Evolutionary conservation across 2,329 filamentous ascomycete species (phyloP), one percentile per base, ranked within the genome.

Genomic region (Fusarium miscanthi): DNA sequence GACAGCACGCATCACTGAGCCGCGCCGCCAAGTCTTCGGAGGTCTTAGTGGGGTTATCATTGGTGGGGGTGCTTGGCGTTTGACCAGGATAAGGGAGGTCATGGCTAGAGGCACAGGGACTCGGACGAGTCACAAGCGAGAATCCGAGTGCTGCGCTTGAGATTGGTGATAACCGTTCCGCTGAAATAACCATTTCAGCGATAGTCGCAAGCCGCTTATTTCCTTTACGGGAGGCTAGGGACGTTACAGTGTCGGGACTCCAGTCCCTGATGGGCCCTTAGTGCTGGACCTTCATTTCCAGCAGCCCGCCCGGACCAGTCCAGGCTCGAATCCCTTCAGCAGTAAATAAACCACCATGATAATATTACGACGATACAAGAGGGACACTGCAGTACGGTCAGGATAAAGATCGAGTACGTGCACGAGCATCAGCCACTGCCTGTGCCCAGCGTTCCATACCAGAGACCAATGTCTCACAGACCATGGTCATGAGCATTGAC

Each of bases 121-220:
- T 73, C 57, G 72, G 56, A 64, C 75, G 72, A 77, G 74, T 77
- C 70, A 59, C 65, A 77, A 56, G 65, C 60, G 46, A 74, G 70
- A 64, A 77, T 73, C 60, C 59, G 41, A 69, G 67, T 72, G 74
- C 74, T 77, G 76, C 73, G 63, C 56, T 74, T 57, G 60, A 77
- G 76, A 77, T 77, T 77, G 76, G 74, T 76, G 76, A 74, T 77
- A 74, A 65, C 65, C 64, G 66, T 77, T 66, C 69, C 59, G 66
- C 69, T 62, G 46, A 60, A 69, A 66, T 69, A 51, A 37, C 63
- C 59, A 65, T 70, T 73, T 59, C 63, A 73, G 43, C 66, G 21
- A 54, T 67, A 54, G 72, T 57, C 63, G 53, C 72, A 72, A 69
- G 72, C 63, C 71, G 68, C 72, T 74, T 74, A 72, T 72, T 69